Conservation (phyloP, 371 early-diverging fungal species). For the Entomophthora muscae region DNA sequence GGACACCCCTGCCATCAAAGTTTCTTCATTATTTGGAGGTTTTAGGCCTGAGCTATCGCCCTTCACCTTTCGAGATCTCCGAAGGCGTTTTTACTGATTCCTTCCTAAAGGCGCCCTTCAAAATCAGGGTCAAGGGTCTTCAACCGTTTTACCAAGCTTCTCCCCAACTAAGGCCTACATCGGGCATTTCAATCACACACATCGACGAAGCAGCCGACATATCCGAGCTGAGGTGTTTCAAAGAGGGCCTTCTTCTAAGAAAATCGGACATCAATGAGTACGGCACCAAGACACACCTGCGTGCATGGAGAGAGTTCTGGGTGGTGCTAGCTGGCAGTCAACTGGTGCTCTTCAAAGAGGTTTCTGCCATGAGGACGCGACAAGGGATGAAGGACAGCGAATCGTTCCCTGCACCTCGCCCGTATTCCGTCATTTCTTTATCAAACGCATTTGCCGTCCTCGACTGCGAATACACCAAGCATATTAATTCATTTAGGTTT, state of each 20-base stretch:
- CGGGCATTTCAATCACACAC: slow-evolving; percentile 19
- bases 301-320: slow-evolving; percentile 57
- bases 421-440: slow-evolving; percentile 38
- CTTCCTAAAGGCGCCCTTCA: slow-evolving; percentile 10
- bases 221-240: slow-evolving; percentile 41
- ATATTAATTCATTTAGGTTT: slow-evolving; percentile 55
- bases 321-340: slow-evolving; percentile 59
- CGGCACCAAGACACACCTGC: slow-evolving; percentile 43
- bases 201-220: slow-evolving; percentile 15
- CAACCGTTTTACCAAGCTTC: slow-evolving; percentile 1
- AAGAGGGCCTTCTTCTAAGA: slow-evolving; percentile 44
- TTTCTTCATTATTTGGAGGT: slow-evolving; percentile 7
- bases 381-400: slow-evolving; percentile 8
- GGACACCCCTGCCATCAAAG: slow-evolving; percentile 6
- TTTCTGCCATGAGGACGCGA: slow-evolving; percentile 19
- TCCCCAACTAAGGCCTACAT: slow-evolving; percentile 6
- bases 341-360: slow-evolving; percentile 46
- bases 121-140: slow-evolving; percentile 9
- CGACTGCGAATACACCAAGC: slow-evolving; percentile 48
- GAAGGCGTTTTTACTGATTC: slow-evolving; percentile 5
- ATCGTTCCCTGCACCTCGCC: slow-evolving; percentile 18
- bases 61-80: slow-evolving; percentile 11
- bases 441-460: slow-evolving; percentile 46
- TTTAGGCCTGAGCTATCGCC: slow-evolving; percentile 7
- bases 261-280: slow-evolving; percentile 47